Percentiles rank a stretch among this genome's conserved stretches.
These are phyloP conservation scores for Suillus decipiens DNA, from an alignment of 768 basidiomycete species.

Conservation along the genomic window DNA sequence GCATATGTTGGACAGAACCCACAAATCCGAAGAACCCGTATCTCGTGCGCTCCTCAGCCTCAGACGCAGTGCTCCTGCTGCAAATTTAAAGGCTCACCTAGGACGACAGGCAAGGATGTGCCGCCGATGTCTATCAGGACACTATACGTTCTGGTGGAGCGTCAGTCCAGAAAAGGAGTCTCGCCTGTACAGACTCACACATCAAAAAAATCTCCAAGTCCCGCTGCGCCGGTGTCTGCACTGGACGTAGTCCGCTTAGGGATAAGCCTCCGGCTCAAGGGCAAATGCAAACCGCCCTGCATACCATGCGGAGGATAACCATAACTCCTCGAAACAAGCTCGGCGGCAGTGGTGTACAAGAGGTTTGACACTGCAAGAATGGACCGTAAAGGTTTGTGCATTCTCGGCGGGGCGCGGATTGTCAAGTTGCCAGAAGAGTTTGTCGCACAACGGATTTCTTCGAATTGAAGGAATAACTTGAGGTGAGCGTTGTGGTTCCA, in stretches of 20 bases:
- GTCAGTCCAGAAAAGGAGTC: constrained; percentile 2
- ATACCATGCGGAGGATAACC: constrained; percentile 1
- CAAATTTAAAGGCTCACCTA: constrained; percentile 44
- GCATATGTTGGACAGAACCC: constrained; percentile 67
- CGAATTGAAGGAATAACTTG: neutral
- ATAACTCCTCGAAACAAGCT: neutral
- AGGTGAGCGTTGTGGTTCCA: neutral
- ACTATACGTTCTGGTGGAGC: constrained; percentile 55
- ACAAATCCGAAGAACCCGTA: constrained; percentile 78
- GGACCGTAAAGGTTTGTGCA: neutral
- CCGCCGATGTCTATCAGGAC: constrained; percentile 60
- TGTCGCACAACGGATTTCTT: neutral
- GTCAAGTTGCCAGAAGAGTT: neutral
- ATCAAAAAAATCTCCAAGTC: constrained; percentile 63
- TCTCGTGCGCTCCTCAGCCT: constrained; percentile 41
- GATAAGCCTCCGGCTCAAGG: constrained; percentile 17
- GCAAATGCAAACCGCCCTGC: constrained; percentile 27
- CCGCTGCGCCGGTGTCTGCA: constrained; percentile 39
- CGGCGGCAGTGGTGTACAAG: neutral
- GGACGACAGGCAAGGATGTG: constrained; percentile 52
- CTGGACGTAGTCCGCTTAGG: constrained; percentile 13
- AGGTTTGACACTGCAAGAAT: neutral
- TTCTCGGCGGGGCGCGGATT: neutral
- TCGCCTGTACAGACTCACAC: constrained; percentile 44
- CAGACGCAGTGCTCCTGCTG: neutral